phyloP scores from a whole-genome alignment of 495 filamentous ascomycete species.

The Trichoderma orchidacearum region DNA sequence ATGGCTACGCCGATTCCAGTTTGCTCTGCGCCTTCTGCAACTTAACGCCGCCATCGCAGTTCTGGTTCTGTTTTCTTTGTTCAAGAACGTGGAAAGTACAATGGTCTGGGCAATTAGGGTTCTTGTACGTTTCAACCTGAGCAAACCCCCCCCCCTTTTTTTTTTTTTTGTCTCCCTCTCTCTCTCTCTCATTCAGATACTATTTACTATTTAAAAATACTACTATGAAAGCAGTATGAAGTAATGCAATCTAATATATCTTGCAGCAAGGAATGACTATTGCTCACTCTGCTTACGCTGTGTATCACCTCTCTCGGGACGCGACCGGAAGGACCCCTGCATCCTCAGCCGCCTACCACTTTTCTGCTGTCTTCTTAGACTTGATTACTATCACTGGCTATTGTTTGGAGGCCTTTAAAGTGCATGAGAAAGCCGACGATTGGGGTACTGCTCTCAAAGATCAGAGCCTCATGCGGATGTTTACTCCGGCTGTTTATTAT shows the following conservation, averaged over 20 bases:
- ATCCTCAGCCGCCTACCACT: conserved; percentile 71
- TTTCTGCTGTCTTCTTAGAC: conserved; percentile 66
- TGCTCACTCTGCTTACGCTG: conserved; percentile 55
- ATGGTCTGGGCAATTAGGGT: conserved; percentile 65
- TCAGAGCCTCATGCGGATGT: conserved; percentile 28
- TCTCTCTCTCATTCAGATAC: too few species aligned
- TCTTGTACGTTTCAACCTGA: conserved; percentile 39
- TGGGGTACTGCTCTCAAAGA: conserved; percentile 51
- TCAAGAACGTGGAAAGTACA: conserved; percentile 46
- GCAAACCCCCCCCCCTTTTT: not conserved
- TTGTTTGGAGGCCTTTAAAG: conserved; percentile 51
- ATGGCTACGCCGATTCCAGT: conserved; percentile 47
- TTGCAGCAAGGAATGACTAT: conserved; percentile 54
- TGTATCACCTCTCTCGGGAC: conserved; percentile 61
- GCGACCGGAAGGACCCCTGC: conserved; percentile 54
- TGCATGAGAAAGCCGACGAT: conserved; percentile 32
- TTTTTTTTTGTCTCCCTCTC: too few species aligned
- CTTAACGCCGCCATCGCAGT: conserved; percentile 57
- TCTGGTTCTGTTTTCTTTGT: conserved; percentile 57
- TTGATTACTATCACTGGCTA: conserved; percentile 62
- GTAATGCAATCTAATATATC: not conserved
- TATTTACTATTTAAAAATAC: too few species aligned
- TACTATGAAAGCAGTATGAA: too few species aligned
- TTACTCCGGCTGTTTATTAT: conserved; percentile 52
- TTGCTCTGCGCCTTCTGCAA: conserved; percentile 48